Base-by-base conservation (phyloP, 2,329 filamentous ascomycete species). In the Claviceps quebecensis region DNA sequence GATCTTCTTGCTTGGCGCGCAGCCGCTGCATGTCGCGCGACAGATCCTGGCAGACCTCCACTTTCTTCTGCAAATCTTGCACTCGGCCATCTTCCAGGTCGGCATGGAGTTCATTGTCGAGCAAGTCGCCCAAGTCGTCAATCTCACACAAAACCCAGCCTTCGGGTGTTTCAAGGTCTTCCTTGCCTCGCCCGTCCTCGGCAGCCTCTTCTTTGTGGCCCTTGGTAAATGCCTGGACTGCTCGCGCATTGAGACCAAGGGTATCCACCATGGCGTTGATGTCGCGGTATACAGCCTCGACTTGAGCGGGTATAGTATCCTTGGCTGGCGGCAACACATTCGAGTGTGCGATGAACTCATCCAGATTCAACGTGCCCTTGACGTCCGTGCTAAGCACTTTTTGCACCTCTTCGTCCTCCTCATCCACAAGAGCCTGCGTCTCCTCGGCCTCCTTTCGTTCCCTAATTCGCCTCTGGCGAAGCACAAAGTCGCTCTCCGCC, bases 211-310 rank as follows among this genome's bases (percentile, higher is more conserved):
- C 71, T 11, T 72, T 73, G 58, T 94, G 86, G 7, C 84, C 87
- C 51, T 78, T 74, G 44, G 90, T 73, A 56, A 83, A 84, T 11
- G 72, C 72, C 47, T 74, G 72, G 39, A 91, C 78, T 5, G 86
- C 81, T 16, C 78, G 73, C 11, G 73, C 81, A 63, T 97, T 97
- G 48, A 96, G 76, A 9, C 91, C 91, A 41, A 97, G 71, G 0
- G 87, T 91, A 60, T 96, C 88, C 44, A 98, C 83, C 93, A 97
- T 98, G 13, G 86, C 86, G 65, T 93, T 91, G 63, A 91, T 86
- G 60, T 91, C 87, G 45, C 84, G 78, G 64, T 87, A 93, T 1
- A 84, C 72, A 17, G 79, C 76, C 60, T 84, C 81, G 22, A 81
- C 79, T 57, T 83, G 80, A 8, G 76, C 73, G 4, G 80, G 76